These are phyloP conservation scores for Coemansia sp. DNA, from an alignment of 192 early-diverging fungal genomes.

Conservation along the genomic window DNA sequence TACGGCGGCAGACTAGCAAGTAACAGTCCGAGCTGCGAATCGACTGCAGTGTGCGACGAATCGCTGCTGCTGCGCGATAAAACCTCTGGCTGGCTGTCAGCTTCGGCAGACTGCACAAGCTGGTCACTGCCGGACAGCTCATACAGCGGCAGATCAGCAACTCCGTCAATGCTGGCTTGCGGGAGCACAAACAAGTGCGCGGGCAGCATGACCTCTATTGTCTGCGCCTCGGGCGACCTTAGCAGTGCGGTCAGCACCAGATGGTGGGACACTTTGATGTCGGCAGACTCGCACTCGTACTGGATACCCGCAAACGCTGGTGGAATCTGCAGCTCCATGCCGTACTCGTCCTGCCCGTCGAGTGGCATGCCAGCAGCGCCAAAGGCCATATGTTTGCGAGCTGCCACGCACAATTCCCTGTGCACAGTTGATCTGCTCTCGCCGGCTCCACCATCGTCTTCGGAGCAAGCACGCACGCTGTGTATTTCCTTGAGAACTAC, in stretches of 20 bases:
- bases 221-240: conserved; percentile 6
- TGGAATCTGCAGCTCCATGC: conserved; percentile 5
- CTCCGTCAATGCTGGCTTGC: conserved; percentile 1
- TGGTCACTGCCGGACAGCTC: conserved; percentile 5
- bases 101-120: conserved; percentile 11
- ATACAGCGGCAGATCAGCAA: conserved; percentile 11
- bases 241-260: conserved; percentile 13
- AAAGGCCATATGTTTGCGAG: conserved; percentile 7
- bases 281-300: conserved; percentile 9
- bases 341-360: background rate
- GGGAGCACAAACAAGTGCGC: conserved; percentile 20
- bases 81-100: background rate
- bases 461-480: background rate
- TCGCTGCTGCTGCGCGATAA: background rate
- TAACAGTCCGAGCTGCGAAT: background rate
- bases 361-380: background rate
- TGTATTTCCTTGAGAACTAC: conserved; percentile 18
- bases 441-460: background rate
- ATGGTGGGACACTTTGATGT: conserved; percentile 9
- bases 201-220: conserved; percentile 15
- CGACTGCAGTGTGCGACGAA: background rate
- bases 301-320: conserved; percentile 3
- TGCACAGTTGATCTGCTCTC: background rate
- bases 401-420: conserved; percentile 9
- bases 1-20: conserved; percentile 6